phyloP scores from a whole-genome alignment of 2,329 filamentous ascomycete species.

The Rutstroemia sp. region DNA sequence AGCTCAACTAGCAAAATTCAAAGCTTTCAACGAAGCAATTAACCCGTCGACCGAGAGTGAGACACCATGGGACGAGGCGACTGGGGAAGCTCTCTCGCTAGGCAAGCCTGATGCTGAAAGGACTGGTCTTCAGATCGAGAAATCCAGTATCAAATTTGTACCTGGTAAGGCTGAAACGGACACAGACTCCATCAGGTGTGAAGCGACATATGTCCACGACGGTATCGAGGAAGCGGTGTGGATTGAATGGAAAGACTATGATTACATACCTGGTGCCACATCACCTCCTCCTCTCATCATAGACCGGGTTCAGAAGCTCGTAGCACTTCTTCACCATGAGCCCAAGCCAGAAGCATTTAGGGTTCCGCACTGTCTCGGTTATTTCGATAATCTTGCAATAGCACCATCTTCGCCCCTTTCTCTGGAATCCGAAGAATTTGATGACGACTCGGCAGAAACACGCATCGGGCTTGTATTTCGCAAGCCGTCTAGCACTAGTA shows the following conservation, averaged over 20 bases:
- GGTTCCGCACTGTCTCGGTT: conserved; percentile 44
- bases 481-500: conserved; percentile 34
- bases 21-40: conserved; percentile 43
- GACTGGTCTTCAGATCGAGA: conserved; percentile 11
- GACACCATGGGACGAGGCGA: conserved; percentile 31
- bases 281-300: conserved; percentile 36
- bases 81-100: conserved; percentile 35
- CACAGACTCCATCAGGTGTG: conserved; percentile 27
- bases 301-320: conserved; percentile 39
- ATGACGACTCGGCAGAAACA: conserved; percentile 35
- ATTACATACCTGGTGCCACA: conserved; percentile 29
- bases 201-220: conserved; percentile 33
- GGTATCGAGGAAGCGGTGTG: conserved; percentile 35
- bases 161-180: neutral
- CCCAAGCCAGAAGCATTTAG: conserved; percentile 43
- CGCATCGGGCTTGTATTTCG: conserved; percentile 49
- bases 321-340: conserved; percentile 39
- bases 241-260: conserved; percentile 46
- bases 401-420: neutral
- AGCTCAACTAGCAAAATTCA: conserved; percentile 41
- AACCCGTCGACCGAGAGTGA: conserved; percentile 28
- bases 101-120: conserved; percentile 20
- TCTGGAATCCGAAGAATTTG: conserved; percentile 24
- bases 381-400: conserved; percentile 37
- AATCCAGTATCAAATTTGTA: conserved; percentile 12